Conservation (phyloP, 2,329 filamentous ascomycete genomes). For the Fusarium ambrosium region DNA sequence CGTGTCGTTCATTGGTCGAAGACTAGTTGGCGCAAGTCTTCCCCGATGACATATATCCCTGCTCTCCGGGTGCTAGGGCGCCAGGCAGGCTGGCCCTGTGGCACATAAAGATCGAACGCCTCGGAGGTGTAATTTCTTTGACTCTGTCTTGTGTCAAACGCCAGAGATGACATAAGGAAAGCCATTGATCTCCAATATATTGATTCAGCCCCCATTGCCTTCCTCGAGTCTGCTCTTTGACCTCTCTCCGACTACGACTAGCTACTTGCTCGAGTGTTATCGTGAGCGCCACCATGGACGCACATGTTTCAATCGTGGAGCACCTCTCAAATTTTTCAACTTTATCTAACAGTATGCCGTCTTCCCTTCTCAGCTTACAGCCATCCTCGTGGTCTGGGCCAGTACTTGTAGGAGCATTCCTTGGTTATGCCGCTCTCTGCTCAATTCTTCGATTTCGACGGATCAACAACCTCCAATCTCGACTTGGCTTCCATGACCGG, state of each 20-base stretch:
- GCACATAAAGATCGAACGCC: slow-evolving; percentile 4
- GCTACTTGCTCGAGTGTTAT: neutral
- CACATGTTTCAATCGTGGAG: slow-evolving; percentile 8
- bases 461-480: slow-evolving; percentile 48
- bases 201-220: neutral
- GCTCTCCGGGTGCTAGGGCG: neutral
- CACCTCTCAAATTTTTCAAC: slow-evolving; percentile 24
- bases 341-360: neutral
- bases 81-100: neutral
- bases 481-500: slow-evolving; percentile 52
- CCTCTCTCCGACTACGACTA: neutral
- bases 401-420: slow-evolving; percentile 36
- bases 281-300: slow-evolving; percentile 17
- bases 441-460: slow-evolving; percentile 54
- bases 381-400: slow-evolving; percentile 33
- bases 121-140: neutral
- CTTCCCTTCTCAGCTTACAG: neutral
- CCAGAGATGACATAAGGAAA: neutral
- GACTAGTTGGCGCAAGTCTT: neutral
- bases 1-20: neutral
- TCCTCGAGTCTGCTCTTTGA: neutral
- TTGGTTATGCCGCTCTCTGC: slow-evolving; percentile 53
- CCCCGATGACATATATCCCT: neutral
- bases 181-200: neutral
- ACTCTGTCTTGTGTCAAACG: neutral